Conservation (phyloP, 768 basidiomycete genomes). For the Lentinula edodes region DNA sequence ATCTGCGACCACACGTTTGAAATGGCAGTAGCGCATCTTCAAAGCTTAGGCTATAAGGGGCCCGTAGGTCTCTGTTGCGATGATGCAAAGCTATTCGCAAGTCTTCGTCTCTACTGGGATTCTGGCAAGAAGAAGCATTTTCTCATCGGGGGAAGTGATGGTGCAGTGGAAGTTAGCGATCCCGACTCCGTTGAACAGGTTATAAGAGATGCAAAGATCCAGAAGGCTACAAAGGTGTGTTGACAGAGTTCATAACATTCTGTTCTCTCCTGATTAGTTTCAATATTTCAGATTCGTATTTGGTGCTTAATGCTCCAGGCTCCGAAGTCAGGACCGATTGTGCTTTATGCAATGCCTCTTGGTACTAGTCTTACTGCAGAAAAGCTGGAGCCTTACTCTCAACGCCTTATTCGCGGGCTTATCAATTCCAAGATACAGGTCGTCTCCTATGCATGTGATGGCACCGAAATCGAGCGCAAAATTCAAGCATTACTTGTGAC, state of each 20-base stretch:
- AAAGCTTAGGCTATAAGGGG: conserved; percentile 12
- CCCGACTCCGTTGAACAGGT: conserved; percentile 11
- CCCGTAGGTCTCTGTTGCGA: conserved; percentile 25
- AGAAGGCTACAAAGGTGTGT: conserved; percentile 16
- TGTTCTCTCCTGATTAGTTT: background rate
- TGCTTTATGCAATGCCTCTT: conserved; percentile 28
- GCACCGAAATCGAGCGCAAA: conserved; percentile 25
- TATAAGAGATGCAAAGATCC: conserved; percentile 6
- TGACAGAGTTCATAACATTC: no score
- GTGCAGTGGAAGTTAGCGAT: conserved; percentile 17
- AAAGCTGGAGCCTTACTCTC: conserved; percentile 10
- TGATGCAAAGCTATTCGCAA: conserved; percentile 27
- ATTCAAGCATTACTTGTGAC: conserved; percentile 15
- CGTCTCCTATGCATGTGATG: conserved; percentile 29
- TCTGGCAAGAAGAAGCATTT: conserved; percentile 9
- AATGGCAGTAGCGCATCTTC: background rate
- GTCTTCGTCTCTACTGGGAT: conserved; percentile 21
- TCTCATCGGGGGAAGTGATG: conserved; percentile 19
- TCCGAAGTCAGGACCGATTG: conserved; percentile 26
- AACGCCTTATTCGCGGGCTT: conserved; percentile 20
- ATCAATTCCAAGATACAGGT: conserved; percentile 17
- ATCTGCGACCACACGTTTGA: no score
- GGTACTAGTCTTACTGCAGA: conserved; percentile 13
- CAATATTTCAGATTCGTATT: conserved; percentile 22
- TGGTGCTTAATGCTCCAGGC: conserved; percentile 26